These are phyloP conservation scores for Chlorella vulgaris DNA, from an alignment of 139 green algal species.

Conservation along the genomic window DNA sequence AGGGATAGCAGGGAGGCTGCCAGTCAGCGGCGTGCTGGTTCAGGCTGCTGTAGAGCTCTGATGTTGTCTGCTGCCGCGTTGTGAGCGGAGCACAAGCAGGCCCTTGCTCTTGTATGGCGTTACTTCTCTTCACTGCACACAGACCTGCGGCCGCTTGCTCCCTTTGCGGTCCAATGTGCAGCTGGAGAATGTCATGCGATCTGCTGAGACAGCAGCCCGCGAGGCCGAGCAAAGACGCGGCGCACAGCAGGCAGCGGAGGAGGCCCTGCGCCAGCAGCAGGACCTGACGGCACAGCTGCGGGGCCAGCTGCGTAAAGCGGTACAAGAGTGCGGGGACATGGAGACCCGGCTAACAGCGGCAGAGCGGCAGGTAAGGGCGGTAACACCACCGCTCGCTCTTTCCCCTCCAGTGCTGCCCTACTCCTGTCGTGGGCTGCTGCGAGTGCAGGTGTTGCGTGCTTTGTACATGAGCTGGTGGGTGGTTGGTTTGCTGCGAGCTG, in stretches of 20 bases:
- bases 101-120: neutral
- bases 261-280: neutral
- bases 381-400: neutral
- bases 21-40: too few relatives aligned
- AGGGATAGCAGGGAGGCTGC: too few relatives aligned
- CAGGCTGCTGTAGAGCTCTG: too few relatives aligned
- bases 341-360: neutral
- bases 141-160: too few relatives aligned
- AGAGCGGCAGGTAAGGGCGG: neutral
- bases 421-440: neutral
- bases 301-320: neutral
- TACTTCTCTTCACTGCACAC: neutral
- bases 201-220: neutral
- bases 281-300: neutral
- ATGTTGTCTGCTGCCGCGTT: too few relatives aligned
- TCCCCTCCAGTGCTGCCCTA: neutral
- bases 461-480: neutral
- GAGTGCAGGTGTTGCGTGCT: neutral
- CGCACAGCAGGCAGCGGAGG: neutral
- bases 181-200: neutral
- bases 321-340: neutral
- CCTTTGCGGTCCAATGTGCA: neutral
- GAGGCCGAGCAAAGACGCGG: neutral
- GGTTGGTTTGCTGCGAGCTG: neutral
- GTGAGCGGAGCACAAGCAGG: too few relatives aligned